Conservation (phyloP, 2,329 filamentous ascomycete genomes). For the Sclerotinia borealis region DNA sequence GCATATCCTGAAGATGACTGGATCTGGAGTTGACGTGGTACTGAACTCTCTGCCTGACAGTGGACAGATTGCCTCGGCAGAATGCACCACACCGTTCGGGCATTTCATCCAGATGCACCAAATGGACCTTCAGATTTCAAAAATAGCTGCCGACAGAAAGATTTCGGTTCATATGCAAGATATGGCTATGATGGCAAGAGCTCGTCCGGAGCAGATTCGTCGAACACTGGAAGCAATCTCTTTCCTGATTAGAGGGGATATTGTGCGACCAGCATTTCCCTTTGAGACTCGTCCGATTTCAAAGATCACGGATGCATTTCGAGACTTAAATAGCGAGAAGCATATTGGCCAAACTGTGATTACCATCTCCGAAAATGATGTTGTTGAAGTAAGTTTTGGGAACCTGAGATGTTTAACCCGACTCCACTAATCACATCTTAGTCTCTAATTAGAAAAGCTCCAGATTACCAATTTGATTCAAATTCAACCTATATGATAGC, state of each 20-base stretch:
- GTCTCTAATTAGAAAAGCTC: neutral
- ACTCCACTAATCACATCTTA: neutral
- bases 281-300: conserved; percentile 9
- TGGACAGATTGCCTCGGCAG: neutral
- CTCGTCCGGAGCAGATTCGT: neutral
- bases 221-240: neutral
- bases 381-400: neutral
- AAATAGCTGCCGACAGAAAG: neutral
- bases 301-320: conserved; percentile 15
- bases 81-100: neutral
- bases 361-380: neutral
- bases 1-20: neutral
- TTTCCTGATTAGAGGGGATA: neutral
- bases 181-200: neutral
- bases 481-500: conserved; percentile 26
- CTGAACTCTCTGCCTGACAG: neutral
- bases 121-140: neutral
- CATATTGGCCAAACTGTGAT: conserved; percentile 18
- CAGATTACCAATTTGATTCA: neutral
- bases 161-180: neutral
- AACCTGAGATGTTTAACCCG: neutral
- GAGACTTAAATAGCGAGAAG: conserved; percentile 17
- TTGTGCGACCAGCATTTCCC: neutral
- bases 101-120: neutral
- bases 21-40: neutral